Evolutionary conservation across 176 grass and related monocot species (phyloP).

Genomic region (Ananas comosus): DNA sequence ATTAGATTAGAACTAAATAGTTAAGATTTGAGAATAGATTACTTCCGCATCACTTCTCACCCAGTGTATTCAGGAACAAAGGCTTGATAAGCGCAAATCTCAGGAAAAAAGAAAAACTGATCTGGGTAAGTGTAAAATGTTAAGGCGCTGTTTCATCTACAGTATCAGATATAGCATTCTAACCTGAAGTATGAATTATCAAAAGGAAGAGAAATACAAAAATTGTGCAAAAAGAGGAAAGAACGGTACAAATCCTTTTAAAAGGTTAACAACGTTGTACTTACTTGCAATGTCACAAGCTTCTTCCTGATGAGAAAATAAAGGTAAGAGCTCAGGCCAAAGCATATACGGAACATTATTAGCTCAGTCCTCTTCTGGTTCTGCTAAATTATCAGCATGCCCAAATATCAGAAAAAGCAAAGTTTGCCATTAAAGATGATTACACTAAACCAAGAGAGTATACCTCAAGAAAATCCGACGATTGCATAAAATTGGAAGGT

Average conservation of each 20-base stretch:
- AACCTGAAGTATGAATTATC: background rate
- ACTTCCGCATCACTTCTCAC: too few relatives aligned
- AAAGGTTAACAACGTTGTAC: slow-evolving; percentile 13
- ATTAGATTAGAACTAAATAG: too few relatives aligned
- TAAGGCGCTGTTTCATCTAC: too few relatives aligned
- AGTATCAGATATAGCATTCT: too few relatives aligned
- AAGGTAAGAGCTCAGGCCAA: slow-evolving; percentile 68
- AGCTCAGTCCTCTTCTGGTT: slow-evolving; percentile 65
- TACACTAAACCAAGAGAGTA: slow-evolving; percentile 1
- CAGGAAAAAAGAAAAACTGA: too few relatives aligned
- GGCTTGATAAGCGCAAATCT: too few relatives aligned
- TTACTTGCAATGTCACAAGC: slow-evolving; percentile 56
- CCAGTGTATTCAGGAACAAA: too few relatives aligned
- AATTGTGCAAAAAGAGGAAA: background rate
- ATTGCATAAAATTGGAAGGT: slow-evolving; percentile 51
- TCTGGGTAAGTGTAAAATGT: too few relatives aligned
- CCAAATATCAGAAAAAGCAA: slow-evolving; percentile 34
- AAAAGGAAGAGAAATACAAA: background rate
- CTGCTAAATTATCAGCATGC: slow-evolving; percentile 31
- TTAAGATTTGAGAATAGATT: too few relatives aligned
- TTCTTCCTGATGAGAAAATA: slow-evolving; percentile 80
- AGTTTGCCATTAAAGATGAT: slow-evolving; percentile 7
- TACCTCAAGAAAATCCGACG: slow-evolving; percentile 71
- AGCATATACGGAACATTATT: slow-evolving; percentile 56
- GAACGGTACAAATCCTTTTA: background rate